A percentile compares a stretch with the other conserved stretches of the same genome.
phyloP scores from a whole-genome alignment of 2,329 filamentous ascomycete genomes.

The Cordyceps cateniannulata region DNA sequence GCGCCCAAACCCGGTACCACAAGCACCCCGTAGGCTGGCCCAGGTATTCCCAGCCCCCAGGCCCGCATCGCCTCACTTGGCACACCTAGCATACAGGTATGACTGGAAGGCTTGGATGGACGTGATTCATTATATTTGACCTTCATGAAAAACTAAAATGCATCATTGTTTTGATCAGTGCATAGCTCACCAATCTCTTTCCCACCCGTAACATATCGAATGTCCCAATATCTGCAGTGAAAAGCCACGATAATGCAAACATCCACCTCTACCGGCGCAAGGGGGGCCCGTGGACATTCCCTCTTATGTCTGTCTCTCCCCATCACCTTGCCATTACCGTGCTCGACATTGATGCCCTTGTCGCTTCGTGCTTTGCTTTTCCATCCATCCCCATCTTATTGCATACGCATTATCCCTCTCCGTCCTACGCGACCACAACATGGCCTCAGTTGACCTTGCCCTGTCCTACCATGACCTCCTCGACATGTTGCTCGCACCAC shows the following conservation, averaged over 20 bases:
- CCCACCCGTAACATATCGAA: no score
- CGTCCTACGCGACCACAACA: neutral
- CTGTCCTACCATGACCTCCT: no score
- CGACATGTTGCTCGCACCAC: no score
- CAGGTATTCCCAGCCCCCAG: neutral
- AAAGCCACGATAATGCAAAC: slow-evolving; percentile 5
- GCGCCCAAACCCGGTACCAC: neutral
- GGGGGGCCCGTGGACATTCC: neutral
- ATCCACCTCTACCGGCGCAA: slow-evolving; percentile 1
- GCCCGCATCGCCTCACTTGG: slow-evolving; percentile 2
- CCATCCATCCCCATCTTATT: neutral
- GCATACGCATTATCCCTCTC: neutral
- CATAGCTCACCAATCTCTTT: no score
- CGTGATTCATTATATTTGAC: neutral
- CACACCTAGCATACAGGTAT: neutral
- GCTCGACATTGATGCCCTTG: neutral
- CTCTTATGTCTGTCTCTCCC: neutral
- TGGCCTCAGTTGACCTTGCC: neutral
- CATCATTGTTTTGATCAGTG: neutral
- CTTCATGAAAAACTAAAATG: neutral
- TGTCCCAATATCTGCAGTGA: neutral
- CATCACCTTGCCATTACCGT: neutral
- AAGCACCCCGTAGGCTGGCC: neutral
- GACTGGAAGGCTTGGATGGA: no score
- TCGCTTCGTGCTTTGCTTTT: neutral